These are phyloP conservation scores for Cystofilobasidium macerans DNA, from an alignment of 768 basidiomycete species.

Conservation along the genomic window DNA sequence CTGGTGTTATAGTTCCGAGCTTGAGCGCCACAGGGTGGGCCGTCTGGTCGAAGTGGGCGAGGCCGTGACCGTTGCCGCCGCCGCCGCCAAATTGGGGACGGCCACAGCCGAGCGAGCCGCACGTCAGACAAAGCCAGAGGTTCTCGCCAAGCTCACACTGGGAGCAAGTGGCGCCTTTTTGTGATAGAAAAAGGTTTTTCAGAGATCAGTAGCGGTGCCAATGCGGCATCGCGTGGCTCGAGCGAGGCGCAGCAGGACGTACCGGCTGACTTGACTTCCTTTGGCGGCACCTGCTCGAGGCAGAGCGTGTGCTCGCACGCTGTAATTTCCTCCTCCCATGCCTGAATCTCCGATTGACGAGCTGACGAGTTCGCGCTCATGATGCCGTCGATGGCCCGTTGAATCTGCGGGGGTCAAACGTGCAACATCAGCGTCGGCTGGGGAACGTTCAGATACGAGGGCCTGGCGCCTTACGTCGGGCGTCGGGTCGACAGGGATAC, in stretches of 20 bases:
- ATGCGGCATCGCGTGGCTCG: background rate
- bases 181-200: conserved; percentile 5
- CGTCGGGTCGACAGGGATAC: conserved; percentile 25
- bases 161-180: conserved; percentile 63
- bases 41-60: conserved; percentile 61
- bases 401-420: conserved; percentile 40
- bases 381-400: conserved; percentile 52
- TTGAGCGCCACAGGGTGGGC: conserved; percentile 79
- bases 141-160: conserved; percentile 80
- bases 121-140: conserved; percentile 88
- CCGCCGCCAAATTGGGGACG: conserved; percentile 66
- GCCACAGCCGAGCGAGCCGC: conserved; percentile 82
- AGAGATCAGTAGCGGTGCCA: background rate
- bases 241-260: conserved; percentile 16
- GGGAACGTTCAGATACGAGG: background rate
- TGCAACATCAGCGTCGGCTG: background rate
- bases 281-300: conserved; percentile 45
- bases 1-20: conserved; percentile 89
- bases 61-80: conserved; percentile 76
- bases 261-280: conserved; percentile 48
- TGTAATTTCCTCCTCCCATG: conserved; percentile 91
- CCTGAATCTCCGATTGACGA: conserved; percentile 85
- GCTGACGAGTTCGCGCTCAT: conserved; percentile 77
- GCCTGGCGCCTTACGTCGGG: background rate
- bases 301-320: conserved; percentile 71